These are phyloP conservation scores for Colletotrichum euphorbiae DNA, from an alignment of 2,329 filamentous ascomycete genomes.

Conservation along the genomic window DNA sequence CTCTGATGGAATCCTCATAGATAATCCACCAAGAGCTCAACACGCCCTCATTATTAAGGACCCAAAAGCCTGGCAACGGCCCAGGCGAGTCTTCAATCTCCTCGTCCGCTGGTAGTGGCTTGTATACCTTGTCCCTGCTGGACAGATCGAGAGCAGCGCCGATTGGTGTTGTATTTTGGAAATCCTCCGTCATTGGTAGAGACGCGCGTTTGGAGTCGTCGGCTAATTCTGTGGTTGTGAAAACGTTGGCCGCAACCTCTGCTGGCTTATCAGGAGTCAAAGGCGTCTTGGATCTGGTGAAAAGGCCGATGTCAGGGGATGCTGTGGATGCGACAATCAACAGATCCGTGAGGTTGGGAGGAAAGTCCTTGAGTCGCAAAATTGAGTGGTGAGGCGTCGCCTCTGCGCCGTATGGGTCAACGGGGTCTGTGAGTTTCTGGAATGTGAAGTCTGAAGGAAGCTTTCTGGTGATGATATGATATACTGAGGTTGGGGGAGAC, in stretches of 20 bases:
- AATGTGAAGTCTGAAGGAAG: slow-evolving; percentile 72
- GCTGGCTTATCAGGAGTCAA: slow-evolving; percentile 71
- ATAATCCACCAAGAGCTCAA: slow-evolving; percentile 91
- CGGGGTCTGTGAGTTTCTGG: slow-evolving; percentile 80
- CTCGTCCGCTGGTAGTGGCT: slow-evolving; percentile 80
- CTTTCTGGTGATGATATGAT: slow-evolving; percentile 81
- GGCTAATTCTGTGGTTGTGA: slow-evolving; percentile 77
- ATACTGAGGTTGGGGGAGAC: slow-evolving; percentile 73
- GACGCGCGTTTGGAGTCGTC: slow-evolving; percentile 81
- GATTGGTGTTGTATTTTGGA: slow-evolving; percentile 80
- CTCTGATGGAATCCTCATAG: slow-evolving; percentile 85
- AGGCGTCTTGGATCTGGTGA: slow-evolving; percentile 78
- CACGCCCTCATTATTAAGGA: slow-evolving; percentile 89
- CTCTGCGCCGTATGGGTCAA: slow-evolving; percentile 76
- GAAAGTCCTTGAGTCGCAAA: slow-evolving; percentile 81
- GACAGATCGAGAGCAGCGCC: slow-evolving; percentile 89
- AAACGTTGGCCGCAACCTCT: slow-evolving; percentile 72
- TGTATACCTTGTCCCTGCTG: slow-evolving; percentile 79
- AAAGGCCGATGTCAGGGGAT: slow-evolving; percentile 80
- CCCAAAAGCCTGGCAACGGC: slow-evolving; percentile 85
- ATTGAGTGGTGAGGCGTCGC: slow-evolving; percentile 81
- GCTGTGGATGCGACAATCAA: slow-evolving; percentile 86
- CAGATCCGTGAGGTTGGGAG: slow-evolving; percentile 82
- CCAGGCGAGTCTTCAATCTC: slow-evolving; percentile 83
- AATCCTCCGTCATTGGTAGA: slow-evolving; percentile 76